These are phyloP conservation scores for Podospora sp. DNA, from an alignment of 495 filamentous ascomycete genomes.

Conservation along the genomic window DNA sequence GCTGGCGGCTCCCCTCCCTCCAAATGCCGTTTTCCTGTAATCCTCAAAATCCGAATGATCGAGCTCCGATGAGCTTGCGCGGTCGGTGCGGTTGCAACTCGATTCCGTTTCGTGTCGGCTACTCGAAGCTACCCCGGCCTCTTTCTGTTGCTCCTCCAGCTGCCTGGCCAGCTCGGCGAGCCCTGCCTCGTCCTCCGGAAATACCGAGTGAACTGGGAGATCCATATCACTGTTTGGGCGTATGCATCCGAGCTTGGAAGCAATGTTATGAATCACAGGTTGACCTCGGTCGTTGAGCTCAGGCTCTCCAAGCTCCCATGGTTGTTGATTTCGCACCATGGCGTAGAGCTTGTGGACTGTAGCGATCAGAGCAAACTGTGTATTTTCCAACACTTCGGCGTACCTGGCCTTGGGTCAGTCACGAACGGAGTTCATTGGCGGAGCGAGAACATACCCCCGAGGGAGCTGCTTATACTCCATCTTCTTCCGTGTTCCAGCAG, in stretches of 20 bases:
- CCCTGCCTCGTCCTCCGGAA: constrained; percentile 57
- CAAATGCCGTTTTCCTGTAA: constrained; percentile 48
- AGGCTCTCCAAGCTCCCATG: constrained; percentile 58
- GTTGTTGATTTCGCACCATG: constrained; percentile 57
- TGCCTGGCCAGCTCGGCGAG: constrained; percentile 53
- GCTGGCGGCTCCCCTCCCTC: constrained; percentile 22
- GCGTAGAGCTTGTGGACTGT: constrained; percentile 61
- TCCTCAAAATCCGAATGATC: constrained; percentile 57
- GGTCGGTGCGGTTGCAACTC: constrained; percentile 44
- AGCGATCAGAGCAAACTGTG: constrained; percentile 57
- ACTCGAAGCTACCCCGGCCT: constrained; percentile 31
- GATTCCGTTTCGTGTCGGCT: constrained; percentile 41
- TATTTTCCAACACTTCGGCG: constrained; percentile 61
- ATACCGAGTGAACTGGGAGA: constrained; percentile 54
- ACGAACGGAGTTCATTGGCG: background rate
- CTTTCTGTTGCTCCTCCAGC: constrained; percentile 47
- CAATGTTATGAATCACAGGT: constrained; percentile 60
- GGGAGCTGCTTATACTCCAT: constrained; percentile 62
- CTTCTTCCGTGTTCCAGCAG: constrained; percentile 60
- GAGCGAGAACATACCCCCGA: constrained; percentile 44
- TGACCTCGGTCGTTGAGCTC: constrained; percentile 59
- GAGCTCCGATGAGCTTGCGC: constrained; percentile 55
- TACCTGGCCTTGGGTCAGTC: constrained; percentile 45
- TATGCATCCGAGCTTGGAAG: constrained; percentile 59
- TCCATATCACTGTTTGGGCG: constrained; percentile 57